phyloP scores from a whole-genome alignment of 2,329 filamentous ascomycete species.

The Colletotrichum sansevieriae region DNA sequence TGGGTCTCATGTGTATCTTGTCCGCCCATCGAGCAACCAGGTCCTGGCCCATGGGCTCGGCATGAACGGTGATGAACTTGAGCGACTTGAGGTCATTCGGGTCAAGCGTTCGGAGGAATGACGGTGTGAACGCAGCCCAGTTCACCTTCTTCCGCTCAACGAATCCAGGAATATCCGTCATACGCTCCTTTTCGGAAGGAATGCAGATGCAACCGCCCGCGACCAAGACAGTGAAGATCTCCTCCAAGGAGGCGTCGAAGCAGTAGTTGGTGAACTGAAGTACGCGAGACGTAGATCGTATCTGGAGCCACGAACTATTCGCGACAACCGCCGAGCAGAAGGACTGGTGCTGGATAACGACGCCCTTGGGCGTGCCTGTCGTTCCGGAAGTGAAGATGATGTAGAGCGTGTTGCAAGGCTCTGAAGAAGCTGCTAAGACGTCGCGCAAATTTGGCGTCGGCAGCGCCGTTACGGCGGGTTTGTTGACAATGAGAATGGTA shows the following conservation, averaged over 20 bases:
- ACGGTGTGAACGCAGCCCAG: constrained; percentile 69
- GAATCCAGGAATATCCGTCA: constrained; percentile 61
- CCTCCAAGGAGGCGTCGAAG: constrained; percentile 65
- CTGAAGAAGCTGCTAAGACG: neutral
- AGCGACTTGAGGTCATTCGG: constrained; percentile 53
- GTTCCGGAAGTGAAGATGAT: constrained; percentile 68
- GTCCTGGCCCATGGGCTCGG: constrained; percentile 45
- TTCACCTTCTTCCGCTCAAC: constrained; percentile 65
- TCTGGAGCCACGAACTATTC: constrained; percentile 30
- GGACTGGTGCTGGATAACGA: constrained; percentile 52
- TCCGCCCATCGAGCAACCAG: constrained; percentile 44
- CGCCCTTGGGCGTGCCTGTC: constrained; percentile 64
- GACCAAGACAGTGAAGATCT: constrained; percentile 65
- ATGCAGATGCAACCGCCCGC: constrained; percentile 58
- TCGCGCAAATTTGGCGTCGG: neutral
- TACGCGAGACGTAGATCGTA: constrained; percentile 2
- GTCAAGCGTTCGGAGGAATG: constrained; percentile 63
- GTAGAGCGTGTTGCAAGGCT: constrained; percentile 40
- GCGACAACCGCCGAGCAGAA: constrained; percentile 44
- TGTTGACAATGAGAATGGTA: constrained; percentile 10
- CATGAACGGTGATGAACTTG: constrained; percentile 51
- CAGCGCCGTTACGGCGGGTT: neutral
- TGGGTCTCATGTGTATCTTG: constrained; percentile 43
- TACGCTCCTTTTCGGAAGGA: constrained; percentile 54
- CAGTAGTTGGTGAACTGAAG: constrained; percentile 65